Evolutionary conservation across 305 asterid species (phyloP).

Genomic region (Solanum hybrid): DNA sequence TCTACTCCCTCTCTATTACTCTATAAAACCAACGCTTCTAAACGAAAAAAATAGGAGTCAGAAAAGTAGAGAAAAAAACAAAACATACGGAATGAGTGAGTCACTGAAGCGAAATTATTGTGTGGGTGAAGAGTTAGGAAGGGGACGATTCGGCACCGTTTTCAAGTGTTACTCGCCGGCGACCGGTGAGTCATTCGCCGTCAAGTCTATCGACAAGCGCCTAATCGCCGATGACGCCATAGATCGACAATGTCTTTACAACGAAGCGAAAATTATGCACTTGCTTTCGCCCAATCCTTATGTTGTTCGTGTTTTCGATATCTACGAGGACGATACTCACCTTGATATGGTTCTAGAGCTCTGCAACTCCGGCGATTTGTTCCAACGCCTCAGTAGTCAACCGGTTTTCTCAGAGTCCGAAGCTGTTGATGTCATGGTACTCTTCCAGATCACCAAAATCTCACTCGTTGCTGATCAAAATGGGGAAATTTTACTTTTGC

Average conservation of each 20-base stretch:
- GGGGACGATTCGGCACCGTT: conserved; percentile 74
- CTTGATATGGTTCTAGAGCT: conserved; percentile 54
- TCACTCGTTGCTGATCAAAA: not conserved
- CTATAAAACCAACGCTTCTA: not conserved
- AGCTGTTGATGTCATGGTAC: conserved; percentile 51
- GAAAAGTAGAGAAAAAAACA: conserved; percentile 11
- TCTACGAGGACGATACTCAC: conserved; percentile 53
- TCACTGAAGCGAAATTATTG: conserved; percentile 43
- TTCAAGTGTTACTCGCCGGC: conserved; percentile 41
- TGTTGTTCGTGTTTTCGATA: conserved; percentile 32
- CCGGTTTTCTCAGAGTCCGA: conserved; percentile 42
- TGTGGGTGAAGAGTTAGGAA: conserved; percentile 54
- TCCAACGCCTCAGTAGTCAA: conserved; percentile 27
- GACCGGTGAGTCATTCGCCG: conserved; percentile 48
- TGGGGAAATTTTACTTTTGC: not conserved
- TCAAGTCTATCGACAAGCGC: conserved; percentile 56
- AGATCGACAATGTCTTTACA: conserved; percentile 51
- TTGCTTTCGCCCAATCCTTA: conserved; percentile 23
- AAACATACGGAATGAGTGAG: conserved; percentile 36
- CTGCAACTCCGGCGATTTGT: conserved; percentile 51
- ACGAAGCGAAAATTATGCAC: conserved; percentile 55
- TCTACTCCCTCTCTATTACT: not conserved
- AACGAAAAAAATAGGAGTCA: conserved; percentile 11
- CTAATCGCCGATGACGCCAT: conserved; percentile 39
- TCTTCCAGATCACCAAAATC: conserved; percentile 11